Percentiles rank a stretch among this genome's conserved stretches.
Conservation (phyloP, 1,284 basidiomycete genomes). For the Malassezia sp. region DNA sequence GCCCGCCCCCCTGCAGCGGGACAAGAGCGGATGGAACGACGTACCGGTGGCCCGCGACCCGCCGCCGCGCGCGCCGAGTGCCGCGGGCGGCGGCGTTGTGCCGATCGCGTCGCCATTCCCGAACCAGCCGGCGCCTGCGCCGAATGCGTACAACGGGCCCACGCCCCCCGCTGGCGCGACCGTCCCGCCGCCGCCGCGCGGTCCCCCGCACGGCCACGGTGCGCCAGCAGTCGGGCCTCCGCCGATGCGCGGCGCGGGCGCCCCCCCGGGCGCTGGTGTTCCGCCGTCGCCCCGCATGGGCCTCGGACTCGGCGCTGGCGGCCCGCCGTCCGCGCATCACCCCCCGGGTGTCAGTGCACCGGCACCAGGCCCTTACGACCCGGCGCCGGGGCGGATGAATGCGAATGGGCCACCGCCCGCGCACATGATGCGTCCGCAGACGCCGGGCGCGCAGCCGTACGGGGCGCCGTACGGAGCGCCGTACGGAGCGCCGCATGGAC, state of each 20-base stretch:
- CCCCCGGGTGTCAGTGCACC: too few species aligned
- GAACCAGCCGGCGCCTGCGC: conserved; percentile 50
- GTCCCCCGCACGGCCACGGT: conserved; percentile 24
- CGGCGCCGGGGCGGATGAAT: conserved; percentile 5
- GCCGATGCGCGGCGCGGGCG: too few species aligned
- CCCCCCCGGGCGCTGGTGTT: too few species aligned
- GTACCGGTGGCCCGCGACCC: conserved; percentile 52
- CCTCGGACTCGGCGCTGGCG: too few species aligned
- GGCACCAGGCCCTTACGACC: too few species aligned
- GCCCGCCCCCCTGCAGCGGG: conserved; percentile 52
- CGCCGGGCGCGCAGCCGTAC: not conserved
- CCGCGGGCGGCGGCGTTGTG: conserved; percentile 27
- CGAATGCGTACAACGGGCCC: too few species aligned
- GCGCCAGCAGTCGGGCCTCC: too few species aligned
- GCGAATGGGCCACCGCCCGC: conserved; percentile 1
- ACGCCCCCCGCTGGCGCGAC: conserved; percentile 7
- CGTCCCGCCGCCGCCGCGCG: conserved; percentile 30
- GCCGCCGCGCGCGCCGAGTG: conserved; percentile 41
- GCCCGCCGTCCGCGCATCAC: too few species aligned
- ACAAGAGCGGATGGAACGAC: conserved; percentile 84
- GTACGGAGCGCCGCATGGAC: conserved; percentile 2
- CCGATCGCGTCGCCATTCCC: conserved; percentile 78
- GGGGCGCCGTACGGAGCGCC: conserved; percentile 7
- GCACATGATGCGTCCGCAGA: too few species aligned
- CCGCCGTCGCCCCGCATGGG: too few species aligned